These are phyloP conservation scores for Poterioochromonas sp. DNA, from an alignment of 352 stramenopile genomes.

Conservation along the genomic window DNA sequence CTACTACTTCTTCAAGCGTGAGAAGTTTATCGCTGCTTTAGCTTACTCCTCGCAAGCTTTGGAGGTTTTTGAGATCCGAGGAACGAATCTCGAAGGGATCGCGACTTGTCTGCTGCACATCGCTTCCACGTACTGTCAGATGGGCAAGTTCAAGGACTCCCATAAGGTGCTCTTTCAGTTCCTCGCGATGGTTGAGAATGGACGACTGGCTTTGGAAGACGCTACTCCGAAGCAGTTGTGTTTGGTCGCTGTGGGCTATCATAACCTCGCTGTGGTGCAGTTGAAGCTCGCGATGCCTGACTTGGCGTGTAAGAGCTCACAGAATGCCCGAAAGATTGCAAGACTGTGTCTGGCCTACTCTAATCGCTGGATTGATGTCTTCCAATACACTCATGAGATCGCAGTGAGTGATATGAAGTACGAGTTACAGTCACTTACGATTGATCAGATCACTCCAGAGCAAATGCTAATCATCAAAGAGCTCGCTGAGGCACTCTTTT, in stretches of 20 bases:
- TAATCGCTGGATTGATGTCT: conserved; percentile 72
- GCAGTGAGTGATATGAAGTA: conserved; percentile 43
- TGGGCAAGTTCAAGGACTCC: conserved; percentile 64
- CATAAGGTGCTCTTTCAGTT: conserved; percentile 45
- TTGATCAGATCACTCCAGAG: conserved; percentile 19
- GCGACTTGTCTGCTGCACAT: conserved; percentile 76
- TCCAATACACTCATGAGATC: conserved; percentile 71
- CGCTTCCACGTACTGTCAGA: conserved; percentile 59
- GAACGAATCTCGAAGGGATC: conserved; percentile 65
- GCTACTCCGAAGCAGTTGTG: conserved; percentile 72
- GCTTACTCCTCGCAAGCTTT: conserved; percentile 71
- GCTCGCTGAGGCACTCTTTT: neutral
- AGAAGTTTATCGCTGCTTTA: conserved; percentile 64
- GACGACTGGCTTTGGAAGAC: conserved; percentile 59
- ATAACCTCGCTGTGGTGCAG: conserved; percentile 81
- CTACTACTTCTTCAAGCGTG: conserved; percentile 48
- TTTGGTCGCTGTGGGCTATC: conserved; percentile 73
- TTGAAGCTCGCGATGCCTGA: conserved; percentile 68
- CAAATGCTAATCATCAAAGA: conserved; percentile 21
- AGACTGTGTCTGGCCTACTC: conserved; percentile 76
- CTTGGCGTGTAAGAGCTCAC: conserved; percentile 54
- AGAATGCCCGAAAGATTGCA: conserved; percentile 72
- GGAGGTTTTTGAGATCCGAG: conserved; percentile 61
- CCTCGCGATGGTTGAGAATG: conserved; percentile 73
- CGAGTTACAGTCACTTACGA: conserved; percentile 2